Evolutionary conservation across 208 protist genomes (phyloP).

Genomic region (Acanthamoeba sp.): DNA sequence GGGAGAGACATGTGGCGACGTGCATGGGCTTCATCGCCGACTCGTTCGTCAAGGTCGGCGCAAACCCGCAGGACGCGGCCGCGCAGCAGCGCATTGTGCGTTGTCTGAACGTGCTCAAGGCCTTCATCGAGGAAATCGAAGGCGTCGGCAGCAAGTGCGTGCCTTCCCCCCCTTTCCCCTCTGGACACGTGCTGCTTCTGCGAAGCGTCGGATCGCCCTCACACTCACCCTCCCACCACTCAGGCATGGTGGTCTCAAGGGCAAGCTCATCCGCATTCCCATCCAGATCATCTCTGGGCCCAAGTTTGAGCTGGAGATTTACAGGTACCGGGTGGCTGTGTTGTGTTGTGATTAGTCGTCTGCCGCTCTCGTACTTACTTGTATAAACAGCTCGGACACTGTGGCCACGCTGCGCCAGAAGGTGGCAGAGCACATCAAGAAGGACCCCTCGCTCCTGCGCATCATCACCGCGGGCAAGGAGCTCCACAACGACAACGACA

Average conservation of each 20-base stretch:
- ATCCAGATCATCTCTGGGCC: constrained; percentile 26
- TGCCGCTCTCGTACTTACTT: no score
- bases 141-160: constrained; percentile 56
- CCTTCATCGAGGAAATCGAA: constrained; percentile 69
- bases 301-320: constrained; percentile 37
- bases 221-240: not conserved
- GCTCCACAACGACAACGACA: constrained; percentile 43
- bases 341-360: no score
- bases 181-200: no score
- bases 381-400: constrained; percentile 72
- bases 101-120: constrained; percentile 59
- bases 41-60: constrained; percentile 15
- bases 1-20: constrained; percentile 21
- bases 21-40: constrained; percentile 53
- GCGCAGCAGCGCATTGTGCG: constrained; percentile 38
- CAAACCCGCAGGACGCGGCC: not conserved
- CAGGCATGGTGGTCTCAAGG: constrained; percentile 1
- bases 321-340: no score
- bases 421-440: constrained; percentile 55
- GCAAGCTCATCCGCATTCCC: constrained; percentile 34
- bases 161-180: no score
- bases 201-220: no score
- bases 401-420: constrained; percentile 70
- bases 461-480: constrained; percentile 59
- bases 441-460: constrained; percentile 13